These are phyloP conservation scores for Caryopteris hybrid DNA, from an alignment of 305 asterid genomes.

Conservation along the genomic window DNA sequence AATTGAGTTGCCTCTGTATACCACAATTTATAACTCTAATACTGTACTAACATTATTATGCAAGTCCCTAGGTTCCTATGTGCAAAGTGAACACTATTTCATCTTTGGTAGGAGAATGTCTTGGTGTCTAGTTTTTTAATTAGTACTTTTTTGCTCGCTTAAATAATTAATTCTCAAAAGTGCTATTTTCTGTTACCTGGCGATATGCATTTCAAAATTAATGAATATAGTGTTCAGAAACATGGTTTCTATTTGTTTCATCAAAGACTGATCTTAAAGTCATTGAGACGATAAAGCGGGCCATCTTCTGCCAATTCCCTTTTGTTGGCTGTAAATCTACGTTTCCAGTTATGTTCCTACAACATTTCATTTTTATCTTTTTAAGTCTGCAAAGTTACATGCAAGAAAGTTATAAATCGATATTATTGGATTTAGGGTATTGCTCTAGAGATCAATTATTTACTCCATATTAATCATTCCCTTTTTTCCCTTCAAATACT, in stretches of 20 bases:
- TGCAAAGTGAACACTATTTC: not conserved
- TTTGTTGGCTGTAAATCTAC: not conserved
- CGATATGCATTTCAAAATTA: not conserved
- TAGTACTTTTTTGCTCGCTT: not conserved
- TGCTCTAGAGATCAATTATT: not conserved
- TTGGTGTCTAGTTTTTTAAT: not conserved
- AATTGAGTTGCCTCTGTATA: not conserved
- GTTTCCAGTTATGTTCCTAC: not conserved
- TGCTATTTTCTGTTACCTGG: not conserved
- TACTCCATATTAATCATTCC: not conserved
- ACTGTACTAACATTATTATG: not conserved
- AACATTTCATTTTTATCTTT: too few relatives aligned
- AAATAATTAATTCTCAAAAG: not conserved
- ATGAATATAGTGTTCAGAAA: not conserved
- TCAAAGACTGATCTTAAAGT: not conserved
- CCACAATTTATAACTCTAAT: not conserved
- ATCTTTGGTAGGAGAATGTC: not conserved
- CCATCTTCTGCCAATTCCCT: not conserved
- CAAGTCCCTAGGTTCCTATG: not conserved
- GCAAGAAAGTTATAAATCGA: too few relatives aligned
- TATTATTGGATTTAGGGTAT: not conserved
- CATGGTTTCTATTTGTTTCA: not conserved
- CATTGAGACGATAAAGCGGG: too few relatives aligned
- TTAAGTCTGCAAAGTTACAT: too few relatives aligned
- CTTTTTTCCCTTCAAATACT: not conserved